These are phyloP conservation scores for Lagenidium sp. DNA, from an alignment of 352 stramenopile genomes.

Conservation along the genomic window DNA sequence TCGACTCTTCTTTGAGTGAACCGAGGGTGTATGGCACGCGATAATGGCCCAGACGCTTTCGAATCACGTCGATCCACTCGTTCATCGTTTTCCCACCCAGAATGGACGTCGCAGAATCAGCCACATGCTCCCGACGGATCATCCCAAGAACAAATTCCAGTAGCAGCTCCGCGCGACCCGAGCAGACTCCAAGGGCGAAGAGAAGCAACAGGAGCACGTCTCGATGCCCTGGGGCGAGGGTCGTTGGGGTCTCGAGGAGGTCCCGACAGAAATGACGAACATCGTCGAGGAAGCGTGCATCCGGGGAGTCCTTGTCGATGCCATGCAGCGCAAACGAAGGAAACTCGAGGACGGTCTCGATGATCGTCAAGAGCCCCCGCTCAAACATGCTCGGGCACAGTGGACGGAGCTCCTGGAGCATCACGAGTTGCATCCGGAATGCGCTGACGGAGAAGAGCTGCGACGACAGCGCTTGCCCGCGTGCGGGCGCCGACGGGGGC, in stretches of 20 bases:
- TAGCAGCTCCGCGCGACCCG: conserved; percentile 33
- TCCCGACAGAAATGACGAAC: conserved; percentile 36
- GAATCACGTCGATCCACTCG: conserved; percentile 26
- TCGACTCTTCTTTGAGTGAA: conserved; percentile 24
- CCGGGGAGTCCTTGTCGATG: conserved; percentile 8
- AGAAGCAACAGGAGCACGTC: conserved; percentile 34
- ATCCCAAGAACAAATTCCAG: conserved; percentile 40
- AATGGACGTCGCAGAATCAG: neutral
- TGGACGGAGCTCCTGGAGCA: conserved; percentile 44
- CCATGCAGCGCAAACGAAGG: conserved; percentile 38
- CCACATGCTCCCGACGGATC: neutral
- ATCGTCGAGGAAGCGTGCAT: conserved; percentile 34
- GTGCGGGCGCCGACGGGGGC: too few species aligned
- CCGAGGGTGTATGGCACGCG: conserved; percentile 44
- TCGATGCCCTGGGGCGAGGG: conserved; percentile 13
- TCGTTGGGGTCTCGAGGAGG: conserved; percentile 15
- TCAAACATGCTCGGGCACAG: conserved; percentile 38
- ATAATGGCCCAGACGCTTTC: conserved; percentile 40
- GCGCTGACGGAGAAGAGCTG: conserved; percentile 44
- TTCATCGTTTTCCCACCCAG: conserved; percentile 20
- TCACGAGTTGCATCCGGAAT: conserved; percentile 60
- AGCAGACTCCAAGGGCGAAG: conserved; percentile 45
- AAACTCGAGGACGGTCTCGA: conserved; percentile 49
- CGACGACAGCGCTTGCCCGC: too few species aligned
- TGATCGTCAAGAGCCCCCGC: conserved; percentile 30